Evolutionary conservation across 2,329 filamentous ascomycete species (phyloP).

Genomic region (Ceratocystis eucalypticola): DNA sequence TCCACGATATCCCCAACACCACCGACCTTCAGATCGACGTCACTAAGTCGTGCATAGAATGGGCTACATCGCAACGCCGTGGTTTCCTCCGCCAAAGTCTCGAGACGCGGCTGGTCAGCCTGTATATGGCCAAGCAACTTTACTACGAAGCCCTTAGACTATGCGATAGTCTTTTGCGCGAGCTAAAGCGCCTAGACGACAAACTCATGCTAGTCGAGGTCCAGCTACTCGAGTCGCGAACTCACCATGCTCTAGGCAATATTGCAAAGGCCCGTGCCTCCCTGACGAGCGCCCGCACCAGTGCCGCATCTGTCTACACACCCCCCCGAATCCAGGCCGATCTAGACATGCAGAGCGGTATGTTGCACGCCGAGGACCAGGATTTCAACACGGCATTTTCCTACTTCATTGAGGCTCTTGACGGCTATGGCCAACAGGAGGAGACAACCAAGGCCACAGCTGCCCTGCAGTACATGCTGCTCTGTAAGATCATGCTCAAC

Average conservation of each 20-base stretch:
- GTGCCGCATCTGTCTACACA: conserved; percentile 87
- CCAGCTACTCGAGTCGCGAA: conserved; percentile 87
- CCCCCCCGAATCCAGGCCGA: conserved; percentile 89
- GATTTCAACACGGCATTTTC: conserved; percentile 98
- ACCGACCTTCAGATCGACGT: conserved; percentile 88
- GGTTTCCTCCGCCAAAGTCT: conserved; percentile 96
- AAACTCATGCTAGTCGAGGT: conserved; percentile 97
- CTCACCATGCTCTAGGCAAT: conserved; percentile 96
- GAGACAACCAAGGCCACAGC: conserved; percentile 84
- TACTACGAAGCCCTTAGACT: conserved; percentile 95
- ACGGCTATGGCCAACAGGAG: conserved; percentile 90
- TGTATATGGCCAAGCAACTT: conserved; percentile 94
- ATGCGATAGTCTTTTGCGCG: conserved; percentile 89
- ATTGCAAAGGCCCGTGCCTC: conserved; percentile 91
- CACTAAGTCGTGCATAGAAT: conserved; percentile 98
- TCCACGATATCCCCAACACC: conserved; percentile 84
- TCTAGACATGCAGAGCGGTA: conserved; percentile 97
- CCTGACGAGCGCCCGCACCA: conserved; percentile 84
- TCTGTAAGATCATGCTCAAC: conserved; percentile 99
- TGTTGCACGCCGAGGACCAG: conserved; percentile 95
- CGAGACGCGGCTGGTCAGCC: conserved; percentile 81
- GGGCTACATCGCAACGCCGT: conserved; percentile 87
- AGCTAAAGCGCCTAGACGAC: conserved; percentile 95
- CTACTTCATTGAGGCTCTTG: conserved; percentile 97
- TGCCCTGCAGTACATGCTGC: conserved; percentile 95